Base-by-base conservation (phyloP, 139 green algal species). In the Coelastrella sp. region DNA sequence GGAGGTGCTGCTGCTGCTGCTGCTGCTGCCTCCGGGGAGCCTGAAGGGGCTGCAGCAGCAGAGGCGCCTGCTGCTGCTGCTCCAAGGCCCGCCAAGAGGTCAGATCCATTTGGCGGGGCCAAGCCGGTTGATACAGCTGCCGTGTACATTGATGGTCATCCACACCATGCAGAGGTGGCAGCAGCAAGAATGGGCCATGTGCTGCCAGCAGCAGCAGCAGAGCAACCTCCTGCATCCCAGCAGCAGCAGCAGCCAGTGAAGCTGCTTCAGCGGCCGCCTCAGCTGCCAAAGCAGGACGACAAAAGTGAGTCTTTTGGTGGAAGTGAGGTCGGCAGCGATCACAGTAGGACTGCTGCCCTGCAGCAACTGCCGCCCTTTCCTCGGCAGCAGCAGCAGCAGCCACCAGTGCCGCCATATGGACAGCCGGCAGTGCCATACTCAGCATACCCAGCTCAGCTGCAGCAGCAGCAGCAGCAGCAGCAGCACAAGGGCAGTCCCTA, bases 81-180 rank as follows among this genome's bases (percentile, higher is more conserved):
- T 65, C 17, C 12, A 11, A 70, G 20, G 12, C 72, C 85, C 22
- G 56, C 12, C 11, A 82, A 78, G 20, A 70, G 74, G 8, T 72
- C 72, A 6, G 74, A 90, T 75, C 85, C 85, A 4, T 90, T 90
- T 84, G 85, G 85, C 11, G 85, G 85, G 15, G 85, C 85, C 4
- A 83, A 84, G 85, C 85, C 85, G 7, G 85, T 90, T 3, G 85
- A 90, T 22, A 90, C 85, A 8, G 73, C 85, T 15, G 85, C 85
- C 0, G 85, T 90, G 73, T 90, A 90, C 27, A 56, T 90, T 10
- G 85, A 83, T n/a, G 85, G 85, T 7, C 73, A 88, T 57, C 68
- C 22, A 22, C 84, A 88, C 22, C 84, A 90, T 49, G 56, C 73
- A 19, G 85, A 66, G 19, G 68, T 61, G 60, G 85, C 85, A 90